Evolutionary conservation across 176 grass and related monocot genomes (phyloP).

Genomic region (Alloteropsis semialata): DNA sequence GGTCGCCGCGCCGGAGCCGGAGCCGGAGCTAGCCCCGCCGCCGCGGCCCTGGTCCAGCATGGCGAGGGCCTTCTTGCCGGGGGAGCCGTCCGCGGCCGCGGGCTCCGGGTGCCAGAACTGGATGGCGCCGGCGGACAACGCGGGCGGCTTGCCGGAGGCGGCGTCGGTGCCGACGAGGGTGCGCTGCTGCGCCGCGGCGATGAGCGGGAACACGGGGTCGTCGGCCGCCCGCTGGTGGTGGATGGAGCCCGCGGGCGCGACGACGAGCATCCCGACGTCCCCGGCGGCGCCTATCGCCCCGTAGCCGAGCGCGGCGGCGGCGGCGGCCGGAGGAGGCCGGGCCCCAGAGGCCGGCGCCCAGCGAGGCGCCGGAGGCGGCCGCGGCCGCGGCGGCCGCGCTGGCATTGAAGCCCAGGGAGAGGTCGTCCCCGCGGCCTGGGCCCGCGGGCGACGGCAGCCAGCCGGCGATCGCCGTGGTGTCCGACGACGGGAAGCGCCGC

Average conservation of each 20-base stretch:
- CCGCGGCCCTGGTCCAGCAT: slow-evolving; percentile 43
- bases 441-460: slow-evolving; percentile 60
- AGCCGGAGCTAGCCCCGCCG: slow-evolving; percentile 4
- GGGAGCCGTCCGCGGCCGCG: not conserved
- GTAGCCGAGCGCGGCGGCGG: slow-evolving; percentile 47
- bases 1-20: slow-evolving; percentile 18
- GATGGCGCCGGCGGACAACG: slow-evolving; percentile 40
- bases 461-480: slow-evolving; percentile 77
- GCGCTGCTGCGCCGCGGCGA: slow-evolving; percentile 66
- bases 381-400: slow-evolving; percentile 20
- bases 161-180: slow-evolving; percentile 20
- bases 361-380: not conserved
- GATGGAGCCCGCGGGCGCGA: slow-evolving; percentile 53
- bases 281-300: slow-evolving; percentile 54
- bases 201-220: slow-evolving; percentile 66
- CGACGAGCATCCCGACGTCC: slow-evolving; percentile 64
- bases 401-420: slow-evolving; percentile 95
- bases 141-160: not conserved
- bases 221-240: slow-evolving; percentile 36
- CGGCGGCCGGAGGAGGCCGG: slow-evolving; percentile 17
- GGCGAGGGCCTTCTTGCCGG: slow-evolving; percentile 47
- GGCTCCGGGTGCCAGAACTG: slow-evolving; percentile 72
- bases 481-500: slow-evolving; percentile 80
- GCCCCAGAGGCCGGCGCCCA: slow-evolving; percentile 41
- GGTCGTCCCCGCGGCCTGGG: slow-evolving; percentile 55